These are phyloP conservation scores for Oryza nivara DNA, from an alignment of 176 grass and related monocot species.

Conservation along the genomic window DNA sequence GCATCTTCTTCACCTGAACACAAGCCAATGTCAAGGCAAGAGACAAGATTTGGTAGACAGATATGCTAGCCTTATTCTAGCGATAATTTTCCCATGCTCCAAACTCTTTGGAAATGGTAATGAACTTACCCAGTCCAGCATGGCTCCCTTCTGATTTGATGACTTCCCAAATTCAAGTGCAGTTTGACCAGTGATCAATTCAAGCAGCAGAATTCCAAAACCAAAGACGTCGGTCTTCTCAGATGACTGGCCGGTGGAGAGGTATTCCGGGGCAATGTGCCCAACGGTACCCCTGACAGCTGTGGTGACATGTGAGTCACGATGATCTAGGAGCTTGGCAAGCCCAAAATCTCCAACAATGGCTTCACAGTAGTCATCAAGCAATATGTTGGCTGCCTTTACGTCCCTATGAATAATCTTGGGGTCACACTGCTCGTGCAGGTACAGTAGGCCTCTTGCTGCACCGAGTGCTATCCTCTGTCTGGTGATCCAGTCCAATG, in stretches of 20 bases:
- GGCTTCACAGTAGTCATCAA: constrained; percentile 74
- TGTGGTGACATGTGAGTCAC: constrained; percentile 84
- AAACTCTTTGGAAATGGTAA: constrained; percentile 1
- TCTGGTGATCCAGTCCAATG: constrained; percentile 79
- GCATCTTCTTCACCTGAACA: constrained; percentile 80
- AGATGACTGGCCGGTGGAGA: constrained; percentile 85
- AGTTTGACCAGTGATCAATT: constrained; percentile 76
- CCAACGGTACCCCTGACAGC: constrained; percentile 82
- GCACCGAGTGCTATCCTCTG: constrained; percentile 78
- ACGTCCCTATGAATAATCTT: constrained; percentile 94
- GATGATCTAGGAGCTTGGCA: constrained; percentile 83
- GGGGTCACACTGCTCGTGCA: constrained; percentile 92
- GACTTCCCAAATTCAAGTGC: constrained; percentile 83
- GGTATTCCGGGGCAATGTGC: constrained; percentile 89
- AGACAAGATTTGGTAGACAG: neutral
- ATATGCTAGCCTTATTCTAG: neutral
- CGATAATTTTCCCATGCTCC: neutral
- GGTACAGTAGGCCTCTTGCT: constrained; percentile 77
- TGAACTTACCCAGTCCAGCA: constrained; percentile 91
- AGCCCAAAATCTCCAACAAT: constrained; percentile 86
- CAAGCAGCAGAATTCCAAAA: constrained; percentile 81
- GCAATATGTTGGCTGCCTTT: constrained; percentile 82
- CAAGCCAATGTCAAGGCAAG: constrained; percentile 17
- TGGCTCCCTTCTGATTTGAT: constrained; percentile 85
- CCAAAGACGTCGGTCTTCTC: constrained; percentile 94